These are phyloP conservation scores for Didymella glomerata DNA, from an alignment of 2,329 filamentous ascomycete species.

Conservation along the genomic window DNA sequence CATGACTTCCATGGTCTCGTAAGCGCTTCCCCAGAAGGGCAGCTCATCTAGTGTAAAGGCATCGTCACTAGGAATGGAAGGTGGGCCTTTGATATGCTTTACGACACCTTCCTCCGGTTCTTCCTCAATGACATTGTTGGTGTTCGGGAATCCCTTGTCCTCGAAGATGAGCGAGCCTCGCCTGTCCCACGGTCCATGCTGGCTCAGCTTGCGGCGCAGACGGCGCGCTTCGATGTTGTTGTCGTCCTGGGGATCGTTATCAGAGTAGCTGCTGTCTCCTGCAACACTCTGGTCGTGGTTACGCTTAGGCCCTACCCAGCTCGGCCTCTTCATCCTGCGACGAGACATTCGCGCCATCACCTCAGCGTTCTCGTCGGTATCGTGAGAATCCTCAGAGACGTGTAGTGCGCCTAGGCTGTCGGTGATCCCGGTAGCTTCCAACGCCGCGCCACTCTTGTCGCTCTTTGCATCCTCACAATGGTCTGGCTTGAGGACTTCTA, in stretches of 20 bases:
- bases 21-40: slow-evolving; percentile 47
- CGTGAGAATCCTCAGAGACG: slow-evolving; percentile 41
- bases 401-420: slow-evolving; percentile 47
- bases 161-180: slow-evolving; percentile 51
- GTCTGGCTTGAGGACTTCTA: slow-evolving; percentile 56
- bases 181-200: slow-evolving; percentile 47
- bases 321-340: slow-evolving; percentile 54
- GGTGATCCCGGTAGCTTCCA: slow-evolving; percentile 45
- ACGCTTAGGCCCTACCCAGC: slow-evolving; percentile 53
- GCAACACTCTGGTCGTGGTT: slow-evolving; percentile 57
- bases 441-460: slow-evolving; percentile 39
- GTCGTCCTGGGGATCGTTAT: slow-evolving; percentile 54
- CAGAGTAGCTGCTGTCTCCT: slow-evolving; percentile 55
- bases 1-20: slow-evolving; percentile 39
- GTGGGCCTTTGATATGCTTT: slow-evolving; percentile 44
- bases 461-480: slow-evolving; percentile 55
- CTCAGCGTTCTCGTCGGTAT: slow-evolving; percentile 44
- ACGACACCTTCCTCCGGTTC: slow-evolving; percentile 47
- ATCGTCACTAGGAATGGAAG: slow-evolving; percentile 51
- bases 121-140: slow-evolving; percentile 49
- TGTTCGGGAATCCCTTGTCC: slow-evolving; percentile 50
- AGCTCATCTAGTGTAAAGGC: slow-evolving; percentile 50
- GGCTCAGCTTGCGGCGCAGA: slow-evolving; percentile 54
- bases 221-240: slow-evolving; percentile 51
- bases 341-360: slow-evolving; percentile 34